These are phyloP conservation scores for Leucogyrophana mollusca DNA, from an alignment of 768 basidiomycete species.

Conservation along the genomic window DNA sequence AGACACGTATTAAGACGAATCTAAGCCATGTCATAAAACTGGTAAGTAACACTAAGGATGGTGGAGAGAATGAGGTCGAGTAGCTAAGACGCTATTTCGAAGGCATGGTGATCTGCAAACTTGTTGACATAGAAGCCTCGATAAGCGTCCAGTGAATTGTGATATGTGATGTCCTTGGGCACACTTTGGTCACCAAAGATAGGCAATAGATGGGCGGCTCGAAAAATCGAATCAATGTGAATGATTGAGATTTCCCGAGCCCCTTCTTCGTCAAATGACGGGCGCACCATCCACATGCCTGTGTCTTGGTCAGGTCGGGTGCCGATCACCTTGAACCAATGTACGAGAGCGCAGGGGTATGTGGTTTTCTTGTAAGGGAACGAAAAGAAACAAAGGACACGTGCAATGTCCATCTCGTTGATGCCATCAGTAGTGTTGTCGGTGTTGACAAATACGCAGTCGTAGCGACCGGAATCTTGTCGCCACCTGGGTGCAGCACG, in stretches of 20 bases:
- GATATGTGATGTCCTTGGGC: background rate
- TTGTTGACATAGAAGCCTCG: slow-evolving; percentile 5
- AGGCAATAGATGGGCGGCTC: slow-evolving; percentile 4
- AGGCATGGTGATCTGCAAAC: slow-evolving; percentile 7
- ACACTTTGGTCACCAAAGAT: background rate
- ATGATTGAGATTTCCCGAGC: background rate
- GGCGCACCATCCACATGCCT: slow-evolving; percentile 12
- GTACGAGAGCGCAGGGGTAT: slow-evolving; percentile 5
- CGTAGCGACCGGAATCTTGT: background rate
- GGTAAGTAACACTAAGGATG: too few relatives aligned
- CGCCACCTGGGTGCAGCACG: background rate
- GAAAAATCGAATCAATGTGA: slow-evolving; percentile 3
- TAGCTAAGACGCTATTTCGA: too few relatives aligned
- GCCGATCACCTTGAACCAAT: slow-evolving; percentile 2
- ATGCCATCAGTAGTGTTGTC: background rate
- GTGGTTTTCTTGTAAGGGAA: background rate
- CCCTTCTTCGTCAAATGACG: background rate
- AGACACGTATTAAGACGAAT: too few relatives aligned
- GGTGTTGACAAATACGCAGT: slow-evolving; percentile 6
- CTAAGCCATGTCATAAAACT: too few relatives aligned
- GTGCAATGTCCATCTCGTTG: background rate
- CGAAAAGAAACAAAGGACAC: slow-evolving; percentile 5
- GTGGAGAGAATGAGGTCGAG: too few relatives aligned
- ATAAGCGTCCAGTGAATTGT: background rate
- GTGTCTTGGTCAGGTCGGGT: slow-evolving; percentile 4